These are phyloP conservation scores for Wickerhamomyces sp. DNA, from an alignment of 1,139 yeast genomes.

Conservation along the genomic window DNA sequence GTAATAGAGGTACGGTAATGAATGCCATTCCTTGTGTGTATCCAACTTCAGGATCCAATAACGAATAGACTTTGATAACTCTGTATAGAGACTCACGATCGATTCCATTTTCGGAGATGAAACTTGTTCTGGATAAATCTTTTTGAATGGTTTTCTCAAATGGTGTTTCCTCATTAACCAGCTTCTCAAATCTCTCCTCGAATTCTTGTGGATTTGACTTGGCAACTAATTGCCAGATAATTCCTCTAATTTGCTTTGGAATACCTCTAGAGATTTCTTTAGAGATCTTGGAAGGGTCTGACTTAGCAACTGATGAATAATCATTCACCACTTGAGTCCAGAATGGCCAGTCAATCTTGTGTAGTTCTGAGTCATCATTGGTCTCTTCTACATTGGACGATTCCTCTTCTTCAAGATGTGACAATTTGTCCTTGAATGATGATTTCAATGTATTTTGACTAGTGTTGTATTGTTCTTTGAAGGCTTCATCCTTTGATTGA, in stretches of 20 bases:
- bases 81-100: constrained; percentile 60
- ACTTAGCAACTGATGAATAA: constrained; percentile 60
- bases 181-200: constrained; percentile 54
- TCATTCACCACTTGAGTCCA: constrained; percentile 82
- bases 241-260: constrained; percentile 80
- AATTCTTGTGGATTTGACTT: constrained; percentile 71
- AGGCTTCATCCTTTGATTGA: constrained; percentile 28
- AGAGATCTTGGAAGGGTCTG: constrained; percentile 56
- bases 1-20: constrained; percentile 74
- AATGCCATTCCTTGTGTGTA: constrained; percentile 98
- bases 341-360: constrained; percentile 74
- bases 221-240: constrained; percentile 90
- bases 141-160: constrained; percentile 76
- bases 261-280: constrained; percentile 67
- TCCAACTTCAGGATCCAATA: constrained; percentile 90
- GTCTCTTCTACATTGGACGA: constrained; percentile 11
- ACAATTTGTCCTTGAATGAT: constrained; percentile 16
- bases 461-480: constrained; percentile 46
- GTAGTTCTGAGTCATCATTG: constrained; percentile 26
- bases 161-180: constrained; percentile 47
- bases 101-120: constrained; percentile 55
- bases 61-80: constrained; percentile 77
- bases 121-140: constrained; percentile 81
- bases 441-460: constrained; percentile 57
- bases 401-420: constrained; percentile 27